Base-by-base conservation (phyloP, 2,329 filamentous ascomycete genomes). In the Alternaria ethzedia region DNA sequence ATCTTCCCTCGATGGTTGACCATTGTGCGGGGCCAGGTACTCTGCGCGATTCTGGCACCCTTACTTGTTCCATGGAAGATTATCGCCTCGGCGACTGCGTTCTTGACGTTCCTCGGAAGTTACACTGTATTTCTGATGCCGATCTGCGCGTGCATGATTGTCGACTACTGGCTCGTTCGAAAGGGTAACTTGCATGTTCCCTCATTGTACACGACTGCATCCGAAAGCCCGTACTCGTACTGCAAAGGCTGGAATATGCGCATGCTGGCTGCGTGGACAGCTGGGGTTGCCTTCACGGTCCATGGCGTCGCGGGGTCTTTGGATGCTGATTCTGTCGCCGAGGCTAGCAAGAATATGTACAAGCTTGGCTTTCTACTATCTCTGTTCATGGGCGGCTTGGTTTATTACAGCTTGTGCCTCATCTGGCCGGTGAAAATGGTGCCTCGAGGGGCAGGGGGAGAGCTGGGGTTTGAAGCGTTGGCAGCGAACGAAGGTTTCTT, bases 121-220 rank as follows among this genome's bases (percentile, higher is more conserved):
- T 70, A 71, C 45, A 72, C 66, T 21, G 69, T 76, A 21, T 78
- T 77, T 65, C 41, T 78, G 54, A 70, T 70, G 68, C 68, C 68
- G 5, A 70, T 70, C 23, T 67, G 64, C 64, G 68, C 68, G 6
- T 68, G 63, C 52, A 70, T 70, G 68, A 65, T 70, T 23, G 47
- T 69, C 13, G 68, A 70, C 50, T 69, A 70, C 55, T 71, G 67
- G 67, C 23, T 59, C 23, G 57, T 70, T 25, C 54, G 68, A n/a
- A 67, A 59, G 23, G 68, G 68, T 12, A 70, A 70, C 23, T 70
- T 70, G 52, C 66, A 70, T 43, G 68, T 70, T 6, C 68, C 68
- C 9, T 69, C 66, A 2, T 43, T 70, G 9, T 70, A 70, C 26
- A 56, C 61, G 43, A 57, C 56, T 10, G 47, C 55, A 13, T 57